Conservation (phyloP, 805 yeast species). For the Candida corydali region DNA sequence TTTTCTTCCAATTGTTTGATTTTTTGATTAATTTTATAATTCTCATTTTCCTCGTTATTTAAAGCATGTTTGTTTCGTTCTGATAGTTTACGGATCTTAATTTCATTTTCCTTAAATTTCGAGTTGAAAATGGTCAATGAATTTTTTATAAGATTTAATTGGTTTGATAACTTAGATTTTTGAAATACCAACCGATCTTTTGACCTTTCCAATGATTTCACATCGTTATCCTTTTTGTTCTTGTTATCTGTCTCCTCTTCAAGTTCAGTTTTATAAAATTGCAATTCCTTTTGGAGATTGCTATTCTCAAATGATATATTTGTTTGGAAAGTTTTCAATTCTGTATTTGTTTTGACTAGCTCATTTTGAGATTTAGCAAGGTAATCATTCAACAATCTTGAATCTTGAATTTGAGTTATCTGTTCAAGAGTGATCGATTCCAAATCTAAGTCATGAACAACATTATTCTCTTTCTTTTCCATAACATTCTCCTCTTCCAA, state of each 20-base stretch:
- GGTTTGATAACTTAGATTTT: conserved; percentile 25
- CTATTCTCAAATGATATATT: conserved; percentile 12
- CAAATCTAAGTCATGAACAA: conserved; percentile 3
- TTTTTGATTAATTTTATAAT: conserved; percentile 15
- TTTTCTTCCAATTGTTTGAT: conserved; percentile 11
- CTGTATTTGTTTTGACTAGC: conserved; percentile 17
- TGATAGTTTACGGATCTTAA: conserved; percentile 16
- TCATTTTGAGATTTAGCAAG: conserved; percentile 23
- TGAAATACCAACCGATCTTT: conserved; percentile 30
- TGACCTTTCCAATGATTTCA: conserved; percentile 26
- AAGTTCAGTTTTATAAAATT: conserved; percentile 32
- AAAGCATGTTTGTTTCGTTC: conserved; percentile 21
- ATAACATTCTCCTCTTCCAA: conserved; percentile 8
- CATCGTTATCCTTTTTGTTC: conserved; percentile 24
- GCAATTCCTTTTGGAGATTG: conserved; percentile 22
- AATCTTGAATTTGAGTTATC: conserved; percentile 15
- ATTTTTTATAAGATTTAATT: conserved; percentile 17
- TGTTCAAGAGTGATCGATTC: conserved; percentile 11
- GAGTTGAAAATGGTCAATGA: conserved; percentile 16
- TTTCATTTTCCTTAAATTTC: conserved; percentile 16
- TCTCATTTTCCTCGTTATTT: conserved; percentile 21
- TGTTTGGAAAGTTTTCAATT: conserved; percentile 16
- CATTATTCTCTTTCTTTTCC: neutral
- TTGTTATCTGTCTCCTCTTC: conserved; percentile 31
- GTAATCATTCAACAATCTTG: conserved; percentile 20